Evolutionary conservation across 192 early-diverging fungal genomes (phyloP).

Genomic region (Allomyces macrogynus): DNA sequence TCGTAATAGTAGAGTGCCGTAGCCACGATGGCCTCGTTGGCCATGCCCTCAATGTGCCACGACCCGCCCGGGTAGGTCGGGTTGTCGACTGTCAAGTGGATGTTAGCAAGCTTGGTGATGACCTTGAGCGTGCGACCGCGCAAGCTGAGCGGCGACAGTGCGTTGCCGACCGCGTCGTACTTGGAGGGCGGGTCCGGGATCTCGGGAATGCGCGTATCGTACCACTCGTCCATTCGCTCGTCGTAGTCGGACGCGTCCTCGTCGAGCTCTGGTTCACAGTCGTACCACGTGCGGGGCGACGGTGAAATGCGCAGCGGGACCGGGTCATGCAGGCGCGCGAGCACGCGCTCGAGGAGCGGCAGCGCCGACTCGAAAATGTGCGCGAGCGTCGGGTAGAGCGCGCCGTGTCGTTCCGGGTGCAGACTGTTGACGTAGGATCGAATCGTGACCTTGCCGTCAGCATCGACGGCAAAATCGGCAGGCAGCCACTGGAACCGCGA

Average conservation of each 20-base stretch:
- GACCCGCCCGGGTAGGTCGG: constrained; percentile 22
- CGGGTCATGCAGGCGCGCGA: no score
- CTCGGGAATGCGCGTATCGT: neutral
- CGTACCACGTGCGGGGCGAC: no score
- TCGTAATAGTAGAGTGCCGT: constrained; percentile 56
- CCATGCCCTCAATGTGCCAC: constrained; percentile 62
- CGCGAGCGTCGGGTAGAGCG: no score
- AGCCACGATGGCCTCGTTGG: constrained; percentile 47
- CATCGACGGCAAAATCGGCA: neutral
- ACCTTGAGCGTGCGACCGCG: constrained; percentile 25
- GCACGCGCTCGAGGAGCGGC: no score
- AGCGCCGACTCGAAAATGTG: no score
- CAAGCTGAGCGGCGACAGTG: constrained; percentile 1
- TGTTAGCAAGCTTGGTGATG: constrained; percentile 54
- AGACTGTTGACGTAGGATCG: no score
- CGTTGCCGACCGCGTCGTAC: no score
- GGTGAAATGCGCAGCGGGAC: no score
- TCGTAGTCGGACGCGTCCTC: neutral
- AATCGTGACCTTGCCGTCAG: neutral
- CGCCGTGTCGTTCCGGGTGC: no score
- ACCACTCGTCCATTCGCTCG: constrained; percentile 4
- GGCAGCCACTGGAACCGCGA: neutral
- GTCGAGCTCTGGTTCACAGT: neutral
- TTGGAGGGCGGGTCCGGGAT: neutral
- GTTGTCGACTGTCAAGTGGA: constrained; percentile 41